Conservation (phyloP, 2,329 filamentous ascomycete genomes). For the Epichloe baconii region DNA sequence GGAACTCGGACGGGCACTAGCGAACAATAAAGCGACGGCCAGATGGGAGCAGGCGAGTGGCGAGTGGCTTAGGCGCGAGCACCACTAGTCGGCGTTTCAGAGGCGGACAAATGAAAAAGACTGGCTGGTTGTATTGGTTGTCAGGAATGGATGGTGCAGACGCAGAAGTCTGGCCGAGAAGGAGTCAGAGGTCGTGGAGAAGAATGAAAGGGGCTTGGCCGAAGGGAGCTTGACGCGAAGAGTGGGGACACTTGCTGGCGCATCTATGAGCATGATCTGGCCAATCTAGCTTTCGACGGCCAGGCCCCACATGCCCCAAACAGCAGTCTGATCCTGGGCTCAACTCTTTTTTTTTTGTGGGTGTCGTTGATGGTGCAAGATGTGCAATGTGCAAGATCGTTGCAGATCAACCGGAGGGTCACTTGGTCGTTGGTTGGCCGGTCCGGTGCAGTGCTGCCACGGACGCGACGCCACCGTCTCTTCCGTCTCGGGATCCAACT, state of each 20-base stretch:
- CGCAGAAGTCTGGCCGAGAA: background rate
- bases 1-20: background rate
- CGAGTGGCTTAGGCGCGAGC: background rate
- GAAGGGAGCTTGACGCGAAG: background rate
- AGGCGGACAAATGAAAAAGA: background rate
- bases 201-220: background rate
- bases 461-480: background rate
- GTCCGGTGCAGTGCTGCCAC: too few relatives aligned
- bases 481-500: background rate
- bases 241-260: background rate
- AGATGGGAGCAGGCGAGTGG: background rate
- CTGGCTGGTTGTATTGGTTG: background rate
- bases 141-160: background rate
- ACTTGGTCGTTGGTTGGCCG: too few relatives aligned
- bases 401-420: too few relatives aligned
- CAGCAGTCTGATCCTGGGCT: background rate
- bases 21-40: background rate
- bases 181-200: background rate
- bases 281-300: background rate
- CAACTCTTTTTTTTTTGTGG: too few relatives aligned
- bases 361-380: background rate
- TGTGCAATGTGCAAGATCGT: too few relatives aligned
- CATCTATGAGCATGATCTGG: background rate
- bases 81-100: background rate
- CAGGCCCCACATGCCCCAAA: constrained; percentile 1